Base-by-base conservation (phyloP, 2,329 filamentous ascomycete species). In the Botrytis porri region DNA sequence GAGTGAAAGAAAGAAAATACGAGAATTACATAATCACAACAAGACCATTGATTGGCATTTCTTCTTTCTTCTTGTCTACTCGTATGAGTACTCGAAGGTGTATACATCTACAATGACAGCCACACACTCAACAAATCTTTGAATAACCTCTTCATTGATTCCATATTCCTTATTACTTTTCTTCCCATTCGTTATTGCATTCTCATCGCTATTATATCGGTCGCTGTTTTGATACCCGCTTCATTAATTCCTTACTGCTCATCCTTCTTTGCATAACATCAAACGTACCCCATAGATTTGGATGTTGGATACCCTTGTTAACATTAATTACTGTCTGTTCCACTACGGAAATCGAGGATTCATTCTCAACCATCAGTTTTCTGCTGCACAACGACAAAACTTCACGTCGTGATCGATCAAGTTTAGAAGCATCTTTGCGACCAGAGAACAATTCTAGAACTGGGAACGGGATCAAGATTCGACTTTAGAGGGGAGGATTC, bases 401-500 rank as follows among this genome's bases (percentile, higher is more conserved):
- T 51, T 54, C 41, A 71, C 18, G 69, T 59, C 69, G 69, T 71
- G 69, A 65, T 41, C 69, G 54, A 51, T n/a, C n/a, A n/a, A n/a
- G n/a, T 65, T 41, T 71, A n/a, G 60, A 71, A 25, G 22, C 12
- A 41, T 57, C 45, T 14, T 51, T 57, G 37, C 45, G 69, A 65
- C 45, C 35, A 66, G 37, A 9, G 57, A 64, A 51, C 59, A 39
- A 51, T 70, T 64, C 48, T 39, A n/a, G 32, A 41, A 70, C 25
- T 51, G 51, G 59, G 12, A 43, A 32, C 20, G 37, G 41, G 25
- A 63, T 63, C 45, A n/a, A 25, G 32, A 32, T n/a, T n/a, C 51
- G 4, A 43, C 18, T 60, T 69, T 35, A 8, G 18, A 14, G 12
- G 43, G 35, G 66, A 6, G 48, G 25, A 45, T 43, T 61, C 41